phyloP scores from a whole-genome alignment of 2,329 filamentous ascomycete species.

The Phyllosticta citribraziliensis region DNA sequence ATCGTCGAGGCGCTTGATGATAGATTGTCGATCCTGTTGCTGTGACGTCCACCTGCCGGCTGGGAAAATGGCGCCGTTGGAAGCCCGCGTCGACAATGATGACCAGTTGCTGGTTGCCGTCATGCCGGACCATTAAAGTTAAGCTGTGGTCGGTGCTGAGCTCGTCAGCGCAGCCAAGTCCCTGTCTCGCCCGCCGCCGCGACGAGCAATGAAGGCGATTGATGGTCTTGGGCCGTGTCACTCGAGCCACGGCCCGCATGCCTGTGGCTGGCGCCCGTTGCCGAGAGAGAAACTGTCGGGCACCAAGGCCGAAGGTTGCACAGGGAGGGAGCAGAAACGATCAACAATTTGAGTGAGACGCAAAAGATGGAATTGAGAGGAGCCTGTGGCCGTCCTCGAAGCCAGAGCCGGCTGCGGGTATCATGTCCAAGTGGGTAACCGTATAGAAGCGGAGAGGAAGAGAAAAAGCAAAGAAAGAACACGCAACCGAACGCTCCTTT shows the following conservation, averaged over 20 bases:
- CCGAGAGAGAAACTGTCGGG: background rate
- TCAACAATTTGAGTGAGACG: background rate
- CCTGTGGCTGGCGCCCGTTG: background rate
- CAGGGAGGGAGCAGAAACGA: background rate
- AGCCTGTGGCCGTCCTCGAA: background rate
- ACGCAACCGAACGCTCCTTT: background rate
- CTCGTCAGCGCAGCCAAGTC: background rate
- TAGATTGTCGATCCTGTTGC: background rate
- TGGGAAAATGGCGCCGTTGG: background rate
- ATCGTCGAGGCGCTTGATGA: background rate
- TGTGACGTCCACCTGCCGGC: background rate
- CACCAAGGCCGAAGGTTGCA: background rate
- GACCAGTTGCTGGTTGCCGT: background rate
- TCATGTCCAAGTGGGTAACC: background rate
- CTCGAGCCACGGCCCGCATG: background rate
- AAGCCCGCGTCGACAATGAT: too few relatives aligned
- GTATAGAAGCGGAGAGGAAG: background rate
- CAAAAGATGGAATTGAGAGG: background rate
- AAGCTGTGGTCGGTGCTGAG: background rate
- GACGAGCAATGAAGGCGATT: background rate
- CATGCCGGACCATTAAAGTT: background rate
- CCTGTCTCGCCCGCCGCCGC: background rate
- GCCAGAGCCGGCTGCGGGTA: background rate
- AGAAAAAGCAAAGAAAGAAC: background rate
- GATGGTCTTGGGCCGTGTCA: background rate